Conservation (phyloP, 805 yeast species). For the Nakazawaea populi region DNA sequence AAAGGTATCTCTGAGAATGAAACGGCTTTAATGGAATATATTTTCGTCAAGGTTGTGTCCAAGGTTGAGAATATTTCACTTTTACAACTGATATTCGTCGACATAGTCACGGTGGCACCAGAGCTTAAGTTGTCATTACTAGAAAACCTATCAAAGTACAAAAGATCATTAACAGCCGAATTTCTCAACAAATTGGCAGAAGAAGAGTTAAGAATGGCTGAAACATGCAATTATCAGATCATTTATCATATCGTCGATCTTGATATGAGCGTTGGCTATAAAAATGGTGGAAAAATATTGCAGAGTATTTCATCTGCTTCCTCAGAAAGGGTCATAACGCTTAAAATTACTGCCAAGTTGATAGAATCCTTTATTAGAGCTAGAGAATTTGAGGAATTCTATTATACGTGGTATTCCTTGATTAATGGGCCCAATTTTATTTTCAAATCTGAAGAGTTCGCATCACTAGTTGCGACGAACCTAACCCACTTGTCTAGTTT, state of each 20-base stretch:
- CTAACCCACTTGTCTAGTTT: slow-evolving; percentile 38
- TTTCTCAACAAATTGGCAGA: slow-evolving; percentile 40
- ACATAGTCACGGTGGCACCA: slow-evolving; percentile 33
- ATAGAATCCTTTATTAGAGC: slow-evolving; percentile 45
- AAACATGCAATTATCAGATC: slow-evolving; percentile 35
- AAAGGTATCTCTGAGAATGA: slow-evolving; percentile 15
- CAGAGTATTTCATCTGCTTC: background rate
- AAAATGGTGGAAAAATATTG: slow-evolving; percentile 31
- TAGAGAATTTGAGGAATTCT: slow-evolving; percentile 50
- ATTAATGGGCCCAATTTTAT: slow-evolving; percentile 12
- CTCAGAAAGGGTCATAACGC: slow-evolving; percentile 10
- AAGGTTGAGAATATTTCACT: slow-evolving; percentile 26
- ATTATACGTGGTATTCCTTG: slow-evolving; percentile 35
- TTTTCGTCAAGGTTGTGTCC: slow-evolving; percentile 25
- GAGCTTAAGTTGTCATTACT: slow-evolving; percentile 37
- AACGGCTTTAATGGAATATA: slow-evolving; percentile 14
- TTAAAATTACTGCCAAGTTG: slow-evolving; percentile 22
- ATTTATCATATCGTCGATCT: slow-evolving; percentile 42
- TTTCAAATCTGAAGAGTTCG: slow-evolving; percentile 22
- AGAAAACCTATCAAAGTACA: slow-evolving; percentile 38
- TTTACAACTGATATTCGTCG: slow-evolving; percentile 44
- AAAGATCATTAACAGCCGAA: slow-evolving; percentile 46
- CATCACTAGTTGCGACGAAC: slow-evolving; percentile 32
- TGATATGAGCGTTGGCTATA: slow-evolving; percentile 54
- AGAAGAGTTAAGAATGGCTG: slow-evolving; percentile 17